These are phyloP conservation scores for Pythium guiyangense DNA, from an alignment of 352 stramenopile species.

Conservation along the genomic window DNA sequence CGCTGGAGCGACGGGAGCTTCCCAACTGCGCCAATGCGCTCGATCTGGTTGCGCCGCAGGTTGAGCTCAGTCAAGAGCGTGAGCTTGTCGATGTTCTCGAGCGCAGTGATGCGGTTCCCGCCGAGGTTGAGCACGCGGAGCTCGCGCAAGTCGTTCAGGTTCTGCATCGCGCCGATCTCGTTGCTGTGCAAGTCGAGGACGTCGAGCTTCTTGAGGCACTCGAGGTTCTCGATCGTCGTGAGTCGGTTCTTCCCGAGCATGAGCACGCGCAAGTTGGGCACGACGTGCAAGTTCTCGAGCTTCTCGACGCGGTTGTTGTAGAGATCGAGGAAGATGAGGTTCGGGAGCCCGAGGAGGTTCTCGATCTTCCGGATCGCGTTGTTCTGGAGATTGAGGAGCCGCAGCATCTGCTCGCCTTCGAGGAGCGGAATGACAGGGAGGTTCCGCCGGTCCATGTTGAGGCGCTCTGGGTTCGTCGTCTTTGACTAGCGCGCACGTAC, in stretches of 20 bases:
- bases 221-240: conserved; percentile 78
- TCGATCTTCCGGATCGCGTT: conserved; percentile 85
- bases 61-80: conserved; percentile 89
- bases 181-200: conserved; percentile 92
- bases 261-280: conserved; percentile 87
- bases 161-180: conserved; percentile 84
- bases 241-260: conserved; percentile 91
- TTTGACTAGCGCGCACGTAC: conserved; percentile 45
- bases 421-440: conserved; percentile 72
- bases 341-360: conserved; percentile 80
- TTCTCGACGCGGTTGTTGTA: conserved; percentile 92
- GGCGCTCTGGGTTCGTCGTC: conserved; percentile 62
- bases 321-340: conserved; percentile 91
- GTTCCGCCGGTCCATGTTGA: conserved; percentile 89
- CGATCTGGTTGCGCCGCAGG: conserved; percentile 80
- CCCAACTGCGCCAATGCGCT: conserved; percentile 46
- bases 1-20: conserved; percentile 75
- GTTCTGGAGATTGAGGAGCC: conserved; percentile 90
- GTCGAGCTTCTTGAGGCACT: conserved; percentile 85
- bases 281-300: conserved; percentile 71
- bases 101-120: conserved; percentile 70
- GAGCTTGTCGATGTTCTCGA: conserved; percentile 81
- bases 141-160: conserved; percentile 78
- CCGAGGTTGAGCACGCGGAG: conserved; percentile 91
- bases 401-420: conserved; percentile 87